Conservation (phyloP, 148 eudicot species). For the Rhododendron simsii region DNA sequence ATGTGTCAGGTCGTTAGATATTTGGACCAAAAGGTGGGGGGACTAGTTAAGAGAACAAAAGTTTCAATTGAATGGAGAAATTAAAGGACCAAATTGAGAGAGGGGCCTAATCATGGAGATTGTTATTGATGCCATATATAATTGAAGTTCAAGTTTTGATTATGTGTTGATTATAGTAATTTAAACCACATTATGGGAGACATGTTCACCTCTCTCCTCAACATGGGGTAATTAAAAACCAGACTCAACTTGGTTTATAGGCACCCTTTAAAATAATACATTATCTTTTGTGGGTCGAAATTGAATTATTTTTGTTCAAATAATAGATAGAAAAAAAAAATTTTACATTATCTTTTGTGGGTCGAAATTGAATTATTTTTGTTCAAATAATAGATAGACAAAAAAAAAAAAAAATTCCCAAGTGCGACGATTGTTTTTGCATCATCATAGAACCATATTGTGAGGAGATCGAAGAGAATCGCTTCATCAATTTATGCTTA, state of each 20-base stretch:
- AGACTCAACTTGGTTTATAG: background rate
- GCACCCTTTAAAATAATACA: background rate
- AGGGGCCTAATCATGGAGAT: background rate
- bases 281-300: background rate
- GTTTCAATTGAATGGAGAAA: background rate
- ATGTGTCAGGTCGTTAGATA: background rate
- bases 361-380: background rate
- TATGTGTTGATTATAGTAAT: background rate
- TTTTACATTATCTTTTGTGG: background rate
- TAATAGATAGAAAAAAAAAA: background rate
- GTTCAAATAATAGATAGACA: background rate
- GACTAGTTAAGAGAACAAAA: background rate
- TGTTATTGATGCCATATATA: background rate
- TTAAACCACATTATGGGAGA: background rate
- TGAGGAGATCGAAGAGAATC: background rate
- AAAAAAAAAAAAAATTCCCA: background rate
- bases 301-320: background rate
- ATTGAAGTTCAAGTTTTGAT: background rate
- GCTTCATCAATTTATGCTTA: background rate
- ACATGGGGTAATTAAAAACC: background rate
- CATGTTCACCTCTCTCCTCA: background rate
- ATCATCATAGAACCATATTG: background rate
- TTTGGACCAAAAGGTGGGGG: background rate
- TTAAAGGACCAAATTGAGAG: background rate
- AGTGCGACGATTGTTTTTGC: background rate